These are phyloP conservation scores for Turnera subulata DNA, from an alignment of 345 rosid species.

Conservation along the genomic window DNA sequence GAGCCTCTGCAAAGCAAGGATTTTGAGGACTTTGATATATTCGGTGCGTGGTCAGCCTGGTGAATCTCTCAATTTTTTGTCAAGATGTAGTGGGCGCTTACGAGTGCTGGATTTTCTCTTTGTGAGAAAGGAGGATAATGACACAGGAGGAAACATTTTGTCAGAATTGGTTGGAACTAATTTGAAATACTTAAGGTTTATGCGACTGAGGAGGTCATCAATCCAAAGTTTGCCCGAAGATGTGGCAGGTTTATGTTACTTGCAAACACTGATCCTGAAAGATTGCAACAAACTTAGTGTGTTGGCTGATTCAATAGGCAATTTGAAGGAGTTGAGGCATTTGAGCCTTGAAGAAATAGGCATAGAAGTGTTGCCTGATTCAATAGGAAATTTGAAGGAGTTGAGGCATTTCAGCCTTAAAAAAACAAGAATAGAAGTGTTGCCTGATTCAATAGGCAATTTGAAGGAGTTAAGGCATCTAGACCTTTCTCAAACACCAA, in stretches of 20 bases:
- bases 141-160: too few relatives aligned
- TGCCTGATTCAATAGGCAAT: slow-evolving; percentile 4
- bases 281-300: too few relatives aligned
- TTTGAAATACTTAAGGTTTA: neutral
- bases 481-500: neutral
- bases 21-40: too few relatives aligned
- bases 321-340: too few relatives aligned
- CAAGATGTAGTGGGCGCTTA: neutral
- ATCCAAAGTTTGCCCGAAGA: neutral
- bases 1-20: too few relatives aligned
- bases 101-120: neutral
- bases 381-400: too few relatives aligned
- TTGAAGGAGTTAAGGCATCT: neutral
- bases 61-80: neutral
- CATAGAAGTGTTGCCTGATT: too few relatives aligned
- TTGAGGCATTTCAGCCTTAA: neutral
- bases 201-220: neutral
- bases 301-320: too few relatives aligned
- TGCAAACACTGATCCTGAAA: neutral
- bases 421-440: too few relatives aligned
- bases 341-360: too few relatives aligned
- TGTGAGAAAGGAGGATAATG: neutral
- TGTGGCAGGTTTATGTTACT: neutral
- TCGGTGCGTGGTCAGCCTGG: too few relatives aligned
- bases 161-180: neutral